Conservation (phyloP, 1,284 basidiomycete species). For the Microbotryum saponariae region DNA sequence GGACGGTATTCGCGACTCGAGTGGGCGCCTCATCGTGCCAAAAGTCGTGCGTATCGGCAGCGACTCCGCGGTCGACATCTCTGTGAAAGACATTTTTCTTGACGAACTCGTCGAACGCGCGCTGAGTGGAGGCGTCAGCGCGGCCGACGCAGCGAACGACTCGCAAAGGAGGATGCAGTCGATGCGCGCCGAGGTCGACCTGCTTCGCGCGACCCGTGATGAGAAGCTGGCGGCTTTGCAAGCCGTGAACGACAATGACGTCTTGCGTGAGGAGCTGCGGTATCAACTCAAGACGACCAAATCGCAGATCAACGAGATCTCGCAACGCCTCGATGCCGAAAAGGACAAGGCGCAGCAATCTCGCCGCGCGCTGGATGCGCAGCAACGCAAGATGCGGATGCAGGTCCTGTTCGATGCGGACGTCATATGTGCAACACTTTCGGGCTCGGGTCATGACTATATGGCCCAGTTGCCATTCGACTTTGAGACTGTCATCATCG, state of each 20-base stretch:
- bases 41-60: slow-evolving; percentile 86
- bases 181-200: slow-evolving; percentile 50
- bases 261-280: slow-evolving; percentile 51
- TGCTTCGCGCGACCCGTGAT: slow-evolving; percentile 53
- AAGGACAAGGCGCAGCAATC: slow-evolving; percentile 66
- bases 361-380: slow-evolving; percentile 64
- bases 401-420: slow-evolving; percentile 80
- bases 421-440: slow-evolving; percentile 88
- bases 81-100: slow-evolving; percentile 78
- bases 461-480: slow-evolving; percentile 63
- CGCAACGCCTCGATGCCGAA: slow-evolving; percentile 63
- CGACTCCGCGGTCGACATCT: slow-evolving; percentile 67
- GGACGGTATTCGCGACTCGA: slow-evolving; percentile 59
- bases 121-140: slow-evolving; percentile 9
- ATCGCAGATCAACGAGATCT: slow-evolving; percentile 58
- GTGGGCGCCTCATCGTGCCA: slow-evolving; percentile 53
- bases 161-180: slow-evolving; percentile 46
- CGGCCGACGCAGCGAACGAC: slow-evolving; percentile 39
- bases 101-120: slow-evolving; percentile 76
- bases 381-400: slow-evolving; percentile 61
- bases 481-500: slow-evolving; percentile 94
- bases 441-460: slow-evolving; percentile 83
- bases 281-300: slow-evolving; percentile 48
- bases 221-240: slow-evolving; percentile 57
- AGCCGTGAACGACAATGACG: slow-evolving; percentile 35